Conservation (phyloP, 768 basidiomycete species). For the Fistulinella prunicolor region DNA sequence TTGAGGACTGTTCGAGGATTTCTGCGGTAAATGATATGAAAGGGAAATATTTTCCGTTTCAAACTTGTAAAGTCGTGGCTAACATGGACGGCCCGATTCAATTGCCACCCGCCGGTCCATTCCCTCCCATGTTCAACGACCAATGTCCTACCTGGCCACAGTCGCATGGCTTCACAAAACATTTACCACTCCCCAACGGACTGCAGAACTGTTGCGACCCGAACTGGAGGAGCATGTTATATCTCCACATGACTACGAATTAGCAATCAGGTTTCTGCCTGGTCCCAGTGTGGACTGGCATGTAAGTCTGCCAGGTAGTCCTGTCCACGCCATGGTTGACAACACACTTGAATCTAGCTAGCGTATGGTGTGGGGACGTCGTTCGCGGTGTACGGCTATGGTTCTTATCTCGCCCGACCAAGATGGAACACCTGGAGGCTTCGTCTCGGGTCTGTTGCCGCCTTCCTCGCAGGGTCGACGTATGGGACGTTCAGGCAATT, state of each 20-base stretch:
- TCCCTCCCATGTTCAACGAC: background rate
- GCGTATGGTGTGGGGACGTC: slow-evolving; percentile 23
- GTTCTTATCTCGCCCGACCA: slow-evolving; percentile 26
- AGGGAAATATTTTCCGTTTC: background rate
- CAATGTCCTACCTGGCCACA: slow-evolving; percentile 30
- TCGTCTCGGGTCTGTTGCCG: slow-evolving; percentile 21
- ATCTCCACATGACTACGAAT: slow-evolving; percentile 51
- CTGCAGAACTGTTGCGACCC: slow-evolving; percentile 29
- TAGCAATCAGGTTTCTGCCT: slow-evolving; percentile 53
- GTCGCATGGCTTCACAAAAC: slow-evolving; percentile 41
- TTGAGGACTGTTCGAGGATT: too few species aligned
- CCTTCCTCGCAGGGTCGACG: slow-evolving; percentile 28
- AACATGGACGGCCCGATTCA: background rate
- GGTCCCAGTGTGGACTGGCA: slow-evolving; percentile 44
- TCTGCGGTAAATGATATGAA: slow-evolving; percentile 2
- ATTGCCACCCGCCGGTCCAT: background rate
- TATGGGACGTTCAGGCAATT: slow-evolving; percentile 34
- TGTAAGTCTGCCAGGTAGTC: slow-evolving; percentile 31
- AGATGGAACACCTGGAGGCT: slow-evolving; percentile 27
- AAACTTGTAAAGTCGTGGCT: background rate
- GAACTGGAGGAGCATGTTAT: slow-evolving; percentile 29
- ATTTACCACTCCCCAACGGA: slow-evolving; percentile 41
- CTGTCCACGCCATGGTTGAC: background rate
- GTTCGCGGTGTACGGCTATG: slow-evolving; percentile 27
- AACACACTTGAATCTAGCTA: slow-evolving; percentile 8